A percentile compares a stretch with the other conserved stretches of the same genome.
Conservation (phyloP, 2,329 filamentous ascomycete genomes). For the Emmonsiellopsis sp. region DNA sequence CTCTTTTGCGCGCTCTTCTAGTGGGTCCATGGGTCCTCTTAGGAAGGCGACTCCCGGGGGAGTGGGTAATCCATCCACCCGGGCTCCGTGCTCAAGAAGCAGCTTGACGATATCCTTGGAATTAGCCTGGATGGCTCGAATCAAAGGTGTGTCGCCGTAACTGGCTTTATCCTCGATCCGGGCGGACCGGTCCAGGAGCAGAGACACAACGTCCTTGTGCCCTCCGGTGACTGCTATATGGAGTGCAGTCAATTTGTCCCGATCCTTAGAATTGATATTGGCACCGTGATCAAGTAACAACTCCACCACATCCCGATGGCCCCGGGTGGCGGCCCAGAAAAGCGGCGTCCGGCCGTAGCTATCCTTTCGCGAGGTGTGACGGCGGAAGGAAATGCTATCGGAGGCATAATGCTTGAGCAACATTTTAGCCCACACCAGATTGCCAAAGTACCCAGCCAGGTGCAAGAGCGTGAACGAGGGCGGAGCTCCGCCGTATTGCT, state of each 20-base stretch:
- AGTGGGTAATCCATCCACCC: slow-evolving; percentile 9
- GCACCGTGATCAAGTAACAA: slow-evolving; percentile 37
- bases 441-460: slow-evolving; percentile 17
- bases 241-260: slow-evolving; percentile 13
- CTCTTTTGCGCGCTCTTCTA: slow-evolving; percentile 15
- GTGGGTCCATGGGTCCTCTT: slow-evolving; percentile 11
- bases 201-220: slow-evolving; percentile 11
- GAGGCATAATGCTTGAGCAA: slow-evolving; percentile 12
- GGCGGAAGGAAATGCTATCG: slow-evolving; percentile 1
- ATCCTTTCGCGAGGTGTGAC: slow-evolving; percentile 13
- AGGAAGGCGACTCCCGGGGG: slow-evolving; percentile 13
- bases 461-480: slow-evolving; percentile 19
- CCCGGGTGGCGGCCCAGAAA: slow-evolving; percentile 11
- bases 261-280: slow-evolving; percentile 34
- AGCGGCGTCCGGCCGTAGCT: slow-evolving; percentile 9
- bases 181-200: slow-evolving; percentile 12
- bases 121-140: slow-evolving; percentile 12
- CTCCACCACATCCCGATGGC: slow-evolving; percentile 14
- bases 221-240: slow-evolving; percentile 14
- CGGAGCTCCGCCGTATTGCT: slow-evolving; percentile 16
- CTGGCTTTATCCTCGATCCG: slow-evolving; percentile 8
- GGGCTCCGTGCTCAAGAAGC: slow-evolving; percentile 13
- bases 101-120: slow-evolving; percentile 12
- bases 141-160: slow-evolving; percentile 14
- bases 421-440: slow-evolving; percentile 16